Evolutionary conservation across 441 rosid species (phyloP), one percentile per base, ranked within the genome.

Genomic region (Mallotus japonicus): DNA sequence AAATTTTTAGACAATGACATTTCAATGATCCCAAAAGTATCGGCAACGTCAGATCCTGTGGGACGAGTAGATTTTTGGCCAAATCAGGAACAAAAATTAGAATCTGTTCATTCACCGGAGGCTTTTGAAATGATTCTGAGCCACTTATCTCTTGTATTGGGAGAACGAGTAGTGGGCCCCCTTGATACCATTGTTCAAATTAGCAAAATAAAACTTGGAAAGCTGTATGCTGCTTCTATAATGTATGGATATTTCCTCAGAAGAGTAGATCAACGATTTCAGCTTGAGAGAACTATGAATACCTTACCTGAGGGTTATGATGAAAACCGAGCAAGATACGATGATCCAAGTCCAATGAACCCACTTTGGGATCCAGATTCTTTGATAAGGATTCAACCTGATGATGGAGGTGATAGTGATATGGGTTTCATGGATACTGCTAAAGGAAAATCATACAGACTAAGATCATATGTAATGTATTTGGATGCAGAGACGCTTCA

Each of bases 11-110:
- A 92, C 32, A 85, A 78, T 22, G 76, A 47, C 68, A 92, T 94
- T 76, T 79, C 85, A 6, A 88, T 92, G 99, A 89, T 94, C 54
- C 94, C 97, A 42, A 87, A 76, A 83, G 78, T 94, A 79, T 69
- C 81, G 9, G 73, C 76, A 70, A 86, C 92, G 8, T 87, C 92
- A 70, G 99, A 94, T 64, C 97, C 92, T 60, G 71, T 84, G 0
- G 95, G 94, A 63, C 85, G 94, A 8, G 87, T 94, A 62, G 97
- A 89, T 87, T 85, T 87, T 79, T 90, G 97, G 97, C 97, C 94
- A n/a, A 90, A 90, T 76, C 97, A 94, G 83, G 97, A 90, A 80
- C 83, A 85, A 65, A 89, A 94, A 77, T 84, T 92, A 14, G 92
- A 88, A 84, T 85, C 88, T 15, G 88, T 92, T 77, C 98, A 94